Percentiles rank a stretch among this genome's conserved stretches.
Evolutionary conservation across 1,284 basidiomycete genomes (phyloP).

Genomic region (Moniliophthora roreri): DNA sequence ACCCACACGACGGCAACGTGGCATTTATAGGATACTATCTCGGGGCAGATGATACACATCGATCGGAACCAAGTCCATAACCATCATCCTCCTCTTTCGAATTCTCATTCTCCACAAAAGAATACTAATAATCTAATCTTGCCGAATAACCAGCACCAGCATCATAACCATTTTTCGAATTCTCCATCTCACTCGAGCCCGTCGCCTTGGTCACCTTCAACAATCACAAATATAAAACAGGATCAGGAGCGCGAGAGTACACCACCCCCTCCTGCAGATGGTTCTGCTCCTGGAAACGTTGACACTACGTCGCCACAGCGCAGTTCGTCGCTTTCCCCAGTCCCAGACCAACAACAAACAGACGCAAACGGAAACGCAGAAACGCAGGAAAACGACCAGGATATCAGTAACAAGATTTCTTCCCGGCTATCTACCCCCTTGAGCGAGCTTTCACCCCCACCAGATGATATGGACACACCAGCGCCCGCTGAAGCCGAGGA

Average conservation of each 20-base stretch:
- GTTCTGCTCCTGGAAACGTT: constrained; percentile 20
- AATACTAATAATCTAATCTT: constrained; percentile 38
- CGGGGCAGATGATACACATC: constrained; percentile 53
- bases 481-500: constrained; percentile 17
- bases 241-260: constrained; percentile 1
- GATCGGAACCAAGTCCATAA: constrained; percentile 40
- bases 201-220: constrained; percentile 3
- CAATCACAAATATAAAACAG: not conserved
- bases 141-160: constrained; percentile 22
- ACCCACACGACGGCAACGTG: constrained; percentile 7
- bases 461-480: constrained; percentile 44
- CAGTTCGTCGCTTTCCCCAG: constrained; percentile 54
- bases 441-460: constrained; percentile 66
- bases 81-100: constrained; percentile 39
- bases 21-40: constrained; percentile 1
- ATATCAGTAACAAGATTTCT: constrained; percentile 25
- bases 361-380: constrained; percentile 17
- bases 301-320: constrained; percentile 23
- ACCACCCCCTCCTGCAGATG: constrained; percentile 24
- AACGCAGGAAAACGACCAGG: constrained; percentile 17
- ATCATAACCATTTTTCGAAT: constrained; percentile 3
- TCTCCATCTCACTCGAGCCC: not conserved
- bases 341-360: constrained; percentile 39
- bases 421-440: constrained; percentile 63
- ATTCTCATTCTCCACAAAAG: constrained; percentile 36